Conservation (phyloP, 257 asterid genomes). For the Paulownia fortunei region DNA sequence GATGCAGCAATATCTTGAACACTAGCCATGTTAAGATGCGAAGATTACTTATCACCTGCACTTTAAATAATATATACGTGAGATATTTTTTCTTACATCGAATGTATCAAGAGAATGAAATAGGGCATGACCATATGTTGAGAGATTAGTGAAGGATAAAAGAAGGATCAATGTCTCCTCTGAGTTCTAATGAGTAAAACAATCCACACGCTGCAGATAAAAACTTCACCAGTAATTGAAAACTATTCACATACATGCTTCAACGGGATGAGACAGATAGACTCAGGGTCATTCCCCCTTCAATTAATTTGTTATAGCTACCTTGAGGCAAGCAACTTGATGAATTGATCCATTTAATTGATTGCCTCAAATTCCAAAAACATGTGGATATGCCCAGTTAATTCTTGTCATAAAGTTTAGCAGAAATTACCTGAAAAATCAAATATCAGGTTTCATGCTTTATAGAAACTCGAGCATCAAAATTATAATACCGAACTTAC, state of each 20-base stretch:
- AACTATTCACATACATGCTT: neutral
- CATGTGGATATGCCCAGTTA: neutral
- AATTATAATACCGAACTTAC: neutral
- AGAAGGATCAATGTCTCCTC: neutral
- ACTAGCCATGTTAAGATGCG: conserved; percentile 58
- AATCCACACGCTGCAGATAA: neutral
- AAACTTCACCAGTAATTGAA: neutral
- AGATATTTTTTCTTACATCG: neutral
- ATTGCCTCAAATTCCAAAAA: neutral
- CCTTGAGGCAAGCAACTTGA: neutral
- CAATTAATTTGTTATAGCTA: neutral
- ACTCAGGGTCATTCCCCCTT: neutral
- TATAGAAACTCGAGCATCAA: neutral
- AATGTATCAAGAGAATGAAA: neutral
- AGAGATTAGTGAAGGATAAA: neutral
- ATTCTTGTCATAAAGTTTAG: neutral
- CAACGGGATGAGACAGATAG: neutral
- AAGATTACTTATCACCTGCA: conserved; percentile 41
- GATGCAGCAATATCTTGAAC: conserved; percentile 67
- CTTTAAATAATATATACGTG: conserved; percentile 3
- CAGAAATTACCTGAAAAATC: neutral
- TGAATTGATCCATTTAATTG: neutral
- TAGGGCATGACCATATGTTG: neutral
- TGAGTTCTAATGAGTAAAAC: neutral
- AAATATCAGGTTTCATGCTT: neutral